Evolutionary conservation across 495 filamentous ascomycete species (phyloP), one percentile per base, ranked within the genome.

Genomic region (Pseudomonodictys pantanalensis): DNA sequence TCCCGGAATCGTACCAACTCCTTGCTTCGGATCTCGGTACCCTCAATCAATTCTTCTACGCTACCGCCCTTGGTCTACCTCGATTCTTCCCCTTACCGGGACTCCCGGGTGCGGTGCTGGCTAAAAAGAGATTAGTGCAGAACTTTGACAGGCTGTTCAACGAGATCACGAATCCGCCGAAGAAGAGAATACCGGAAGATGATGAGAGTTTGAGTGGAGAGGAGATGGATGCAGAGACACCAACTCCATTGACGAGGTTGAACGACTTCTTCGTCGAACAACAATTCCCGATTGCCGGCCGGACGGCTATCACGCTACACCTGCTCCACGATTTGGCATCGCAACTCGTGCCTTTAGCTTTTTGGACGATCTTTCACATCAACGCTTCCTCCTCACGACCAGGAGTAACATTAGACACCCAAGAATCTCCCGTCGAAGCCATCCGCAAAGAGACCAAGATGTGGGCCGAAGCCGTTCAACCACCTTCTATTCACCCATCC

Each of bases 321-420:
- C 25, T 84, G 20, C 64, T 83, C 11, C 86, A 82, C 78, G 77
- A 76, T 18, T 67, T 81, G 56, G 76, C 79, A 53, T 78, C 77
- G 9, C 79, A 85, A 53, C 68, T 76, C 1, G 74, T 78, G 12
- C 74, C 77, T 28, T 69, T 79, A 43, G 75, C 78, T 2, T 86
- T 82, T 65, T 86, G 83, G 83, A 76, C 76, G 44, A 47, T 85
- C 18, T 62, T 82, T 15, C 81, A 77, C 48, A 76, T 86, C 29
- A 78, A 78, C 7, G 15, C 52, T 20, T 52, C 62, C 4, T 18
- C 52, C 6, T 11, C 42, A 10, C 6, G 15, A 11, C 17, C 1
- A 17, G 17, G 9, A 9, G 47, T 11, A 11, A 8, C 38, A 6
- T 1, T 9, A 45, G 30, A 33, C 25, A 2, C 43, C 2, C 10